Conservation (phyloP, 2,329 filamentous ascomycete species). For the Teratosphaeria gauchensis region DNA sequence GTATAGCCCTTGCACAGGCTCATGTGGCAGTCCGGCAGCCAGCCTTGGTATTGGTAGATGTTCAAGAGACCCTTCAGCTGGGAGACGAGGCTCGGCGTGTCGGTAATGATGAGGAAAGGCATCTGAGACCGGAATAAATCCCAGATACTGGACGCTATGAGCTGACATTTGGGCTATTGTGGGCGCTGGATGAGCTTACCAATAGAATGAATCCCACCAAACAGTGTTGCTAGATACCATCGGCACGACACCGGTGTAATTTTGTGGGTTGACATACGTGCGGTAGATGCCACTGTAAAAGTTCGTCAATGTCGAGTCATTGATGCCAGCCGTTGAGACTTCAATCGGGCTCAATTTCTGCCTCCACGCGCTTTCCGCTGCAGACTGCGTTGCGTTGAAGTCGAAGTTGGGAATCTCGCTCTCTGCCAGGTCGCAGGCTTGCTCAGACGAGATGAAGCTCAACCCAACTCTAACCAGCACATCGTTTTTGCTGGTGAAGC, state of each 20-base stretch:
- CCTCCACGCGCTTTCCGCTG: slow-evolving; percentile 30
- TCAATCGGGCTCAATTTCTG: slow-evolving; percentile 31
- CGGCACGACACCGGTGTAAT: slow-evolving; percentile 38
- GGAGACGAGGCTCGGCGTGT: slow-evolving; percentile 54
- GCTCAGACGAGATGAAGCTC: slow-evolving; percentile 53
- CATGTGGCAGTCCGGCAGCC: slow-evolving; percentile 65
- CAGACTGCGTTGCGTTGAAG: slow-evolving; percentile 44
- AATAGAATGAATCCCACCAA: slow-evolving; percentile 21
- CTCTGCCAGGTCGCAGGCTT: slow-evolving; percentile 52
- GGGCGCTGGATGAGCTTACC: slow-evolving; percentile 14
- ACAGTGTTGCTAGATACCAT: slow-evolving; percentile 13
- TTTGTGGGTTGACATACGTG: slow-evolving; percentile 37
- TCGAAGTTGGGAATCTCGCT: slow-evolving; percentile 52
- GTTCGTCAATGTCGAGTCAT: slow-evolving; percentile 15
- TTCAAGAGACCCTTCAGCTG: slow-evolving; percentile 59
- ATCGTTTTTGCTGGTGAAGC: slow-evolving; percentile 35
- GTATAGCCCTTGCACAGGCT: slow-evolving; percentile 53
- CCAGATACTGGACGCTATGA: slow-evolving; percentile 40
- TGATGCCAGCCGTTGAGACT: slow-evolving; percentile 28
- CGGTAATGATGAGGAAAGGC: slow-evolving; percentile 54
- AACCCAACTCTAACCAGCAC: slow-evolving; percentile 51
- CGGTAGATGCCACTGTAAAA: slow-evolving; percentile 43
- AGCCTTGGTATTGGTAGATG: slow-evolving; percentile 59
- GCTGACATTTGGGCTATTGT: not conserved
- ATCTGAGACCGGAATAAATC: slow-evolving; percentile 55